Percentiles rank a stretch among this genome's conserved stretches.
Conservation (phyloP, 495 filamentous ascomycete genomes). For the Annulohypoxylon maeteangense region DNA sequence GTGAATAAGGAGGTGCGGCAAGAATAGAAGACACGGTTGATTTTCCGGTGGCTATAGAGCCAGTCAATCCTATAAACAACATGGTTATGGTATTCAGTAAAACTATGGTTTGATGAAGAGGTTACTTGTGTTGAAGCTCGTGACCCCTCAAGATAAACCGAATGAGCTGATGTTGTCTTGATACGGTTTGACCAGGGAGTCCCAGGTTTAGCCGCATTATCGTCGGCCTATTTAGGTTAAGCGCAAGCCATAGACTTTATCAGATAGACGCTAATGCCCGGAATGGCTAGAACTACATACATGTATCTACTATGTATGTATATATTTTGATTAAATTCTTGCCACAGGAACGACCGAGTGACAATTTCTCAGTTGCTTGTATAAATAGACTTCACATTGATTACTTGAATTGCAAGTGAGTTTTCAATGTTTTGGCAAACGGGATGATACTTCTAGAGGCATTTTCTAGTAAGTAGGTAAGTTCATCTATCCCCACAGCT, state of each 20-base stretch:
- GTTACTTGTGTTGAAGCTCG: conserved; percentile 4
- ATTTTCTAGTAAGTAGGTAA: too few species aligned
- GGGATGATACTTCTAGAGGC: too few species aligned
- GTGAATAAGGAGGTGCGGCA: conserved; percentile 77
- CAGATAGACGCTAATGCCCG: conserved; percentile 23
- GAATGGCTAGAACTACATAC: not conserved
- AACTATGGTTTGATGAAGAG: not conserved
- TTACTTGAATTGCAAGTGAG: too few species aligned
- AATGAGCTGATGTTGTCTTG: conserved; percentile 18
- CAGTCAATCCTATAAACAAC: conserved; percentile 95
- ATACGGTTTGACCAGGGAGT: conserved; percentile 16
- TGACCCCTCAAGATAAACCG: not conserved
- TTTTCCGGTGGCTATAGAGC: conserved; percentile 98
- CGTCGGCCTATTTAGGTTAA: conserved; percentile 15
- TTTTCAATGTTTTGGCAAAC: too few species aligned
- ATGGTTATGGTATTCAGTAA: conserved; percentile 60
- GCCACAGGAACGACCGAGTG: too few species aligned
- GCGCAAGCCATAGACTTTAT: conserved; percentile 4
- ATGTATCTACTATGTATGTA: too few species aligned
- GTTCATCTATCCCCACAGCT: not conserved
- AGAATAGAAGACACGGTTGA: conserved; percentile 91
- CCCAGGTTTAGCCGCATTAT: conserved; percentile 32
- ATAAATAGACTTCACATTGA: too few species aligned
- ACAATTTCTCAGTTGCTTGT: too few species aligned
- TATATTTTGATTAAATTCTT: too few species aligned